These are phyloP conservation scores for Ophiocordyceps camponoti-leonardi DNA, from an alignment of 2,329 filamentous ascomycete species.

Conservation along the genomic window DNA sequence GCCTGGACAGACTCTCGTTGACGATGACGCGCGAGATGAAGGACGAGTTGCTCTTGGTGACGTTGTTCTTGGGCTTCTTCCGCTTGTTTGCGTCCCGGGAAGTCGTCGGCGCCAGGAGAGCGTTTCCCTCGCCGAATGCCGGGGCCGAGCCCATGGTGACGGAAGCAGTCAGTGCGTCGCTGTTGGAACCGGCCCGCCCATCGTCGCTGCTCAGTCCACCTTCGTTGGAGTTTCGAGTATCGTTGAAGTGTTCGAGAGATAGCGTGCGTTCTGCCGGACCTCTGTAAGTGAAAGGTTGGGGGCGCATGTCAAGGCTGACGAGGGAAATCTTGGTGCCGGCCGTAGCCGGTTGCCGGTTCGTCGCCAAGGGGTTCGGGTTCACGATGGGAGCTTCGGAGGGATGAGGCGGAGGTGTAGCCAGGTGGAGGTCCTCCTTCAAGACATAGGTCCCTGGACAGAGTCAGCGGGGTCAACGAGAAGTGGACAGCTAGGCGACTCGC, in stretches of 20 bases:
- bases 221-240: constrained; percentile 43
- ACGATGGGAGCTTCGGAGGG: constrained; percentile 77
- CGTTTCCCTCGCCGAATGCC: constrained; percentile 76
- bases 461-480: background rate
- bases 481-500: constrained; percentile 23
- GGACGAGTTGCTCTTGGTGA: constrained; percentile 95
- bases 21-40: constrained; percentile 95
- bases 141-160: constrained; percentile 32
- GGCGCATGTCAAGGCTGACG: constrained; percentile 49
- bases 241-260: constrained; percentile 37
- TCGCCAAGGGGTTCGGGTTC: constrained; percentile 83
- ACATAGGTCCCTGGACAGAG: constrained; percentile 52
- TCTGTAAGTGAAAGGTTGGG: constrained; percentile 37
- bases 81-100: constrained; percentile 63
- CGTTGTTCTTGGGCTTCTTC: constrained; percentile 93
- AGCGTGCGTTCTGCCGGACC: constrained; percentile 33
- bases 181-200: constrained; percentile 33
- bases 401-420: constrained; percentile 88
- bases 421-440: constrained; percentile 75
- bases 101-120: constrained; percentile 44
- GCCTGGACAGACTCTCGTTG: constrained; percentile 65
- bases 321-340: constrained; percentile 73
- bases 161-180: constrained; percentile 25
- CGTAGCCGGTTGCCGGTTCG: constrained; percentile 66
- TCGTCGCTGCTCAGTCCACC: constrained; percentile 40